Evolutionary conservation across 768 basidiomycete species (phyloP), one percentile per base, ranked within the genome.

Genomic region (Termitomyces sp.): DNA sequence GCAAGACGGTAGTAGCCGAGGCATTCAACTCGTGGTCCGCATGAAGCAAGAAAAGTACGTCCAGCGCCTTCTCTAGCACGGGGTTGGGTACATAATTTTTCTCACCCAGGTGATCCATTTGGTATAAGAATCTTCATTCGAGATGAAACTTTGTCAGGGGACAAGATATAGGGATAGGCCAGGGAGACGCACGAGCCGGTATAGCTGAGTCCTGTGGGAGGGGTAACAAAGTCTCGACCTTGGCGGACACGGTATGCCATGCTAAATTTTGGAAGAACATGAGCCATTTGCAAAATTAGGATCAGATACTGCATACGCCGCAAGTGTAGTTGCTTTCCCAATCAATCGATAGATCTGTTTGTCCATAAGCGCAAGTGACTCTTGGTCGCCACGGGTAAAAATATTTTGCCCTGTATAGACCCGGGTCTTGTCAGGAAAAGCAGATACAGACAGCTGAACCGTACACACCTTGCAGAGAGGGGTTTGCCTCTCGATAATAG

Each of bases 161-260:
- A 7, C n/a, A 56, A 17, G 32, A 15, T 15, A 31, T 17, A 36
- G 42, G 0, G 14, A 42, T 43, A 47, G 6, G 20, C n/a, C 37
- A 11, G 11, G 5, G 55, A 34, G 48, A 79, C 85, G 67, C 68
- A 91, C 90, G 90, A 89, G 72, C 86, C 92, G 4, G 93, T 85
- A 66, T 95, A 95, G 68, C 86, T 89, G 56, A 94, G 79, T 0
- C 90, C 91, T 0, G 86, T 85, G 6, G 92, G 93, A 4, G 94
- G 92, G 0, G 81, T 83, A 17, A 95, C 92, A 68, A 96, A 96
- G 53, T 91, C 86, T 60, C 94, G 83, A 40, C 94, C 94, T 77
- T 94, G 92, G 45, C 94, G 88, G 38, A 96, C 84, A 36, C 94
- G 92, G 72, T 95, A 96, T 0, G 94, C 94, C 93, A 96, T 95